phyloP scores from a whole-genome alignment of 768 basidiomycete genomes.

The Paxillus rubicundulus region DNA sequence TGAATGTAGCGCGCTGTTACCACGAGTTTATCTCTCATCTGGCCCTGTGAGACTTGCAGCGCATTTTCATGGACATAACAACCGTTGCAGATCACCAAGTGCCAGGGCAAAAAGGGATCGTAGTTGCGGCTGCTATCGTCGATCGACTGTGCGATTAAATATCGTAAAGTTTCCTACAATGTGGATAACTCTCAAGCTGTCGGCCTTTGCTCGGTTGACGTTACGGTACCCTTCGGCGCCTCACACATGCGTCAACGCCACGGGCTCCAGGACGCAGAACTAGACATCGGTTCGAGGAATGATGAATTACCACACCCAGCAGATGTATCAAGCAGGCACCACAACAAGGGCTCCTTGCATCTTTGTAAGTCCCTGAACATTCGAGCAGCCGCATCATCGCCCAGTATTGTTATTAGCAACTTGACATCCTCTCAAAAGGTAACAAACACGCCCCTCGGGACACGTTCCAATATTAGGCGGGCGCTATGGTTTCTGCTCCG shows the following conservation, averaged over 20 bases:
- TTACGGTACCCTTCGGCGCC: not conserved
- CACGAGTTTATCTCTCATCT: conserved; percentile 31
- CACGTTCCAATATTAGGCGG: not conserved
- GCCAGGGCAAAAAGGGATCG: not conserved
- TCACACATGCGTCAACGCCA: conserved; percentile 7
- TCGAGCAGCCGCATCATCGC: conserved; percentile 3
- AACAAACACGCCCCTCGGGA: not conserved
- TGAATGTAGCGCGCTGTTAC: conserved; percentile 22
- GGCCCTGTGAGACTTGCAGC: conserved; percentile 14
- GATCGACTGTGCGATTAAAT: conserved; percentile 28
- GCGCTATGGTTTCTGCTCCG: not conserved
- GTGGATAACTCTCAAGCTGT: conserved; percentile 5
- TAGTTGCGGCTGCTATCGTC: conserved; percentile 9
- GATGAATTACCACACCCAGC: not conserved
- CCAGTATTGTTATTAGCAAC: conserved; percentile 12
- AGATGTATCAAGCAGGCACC: conserved; percentile 13
- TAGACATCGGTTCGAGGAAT: not conserved
- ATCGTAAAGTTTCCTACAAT: conserved; percentile 14
- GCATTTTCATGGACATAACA: conserved; percentile 4
- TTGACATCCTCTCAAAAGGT: conserved; percentile 8
- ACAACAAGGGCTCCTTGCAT: conserved; percentile 8
- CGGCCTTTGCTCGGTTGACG: conserved; percentile 10
- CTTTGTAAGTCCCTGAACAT: conserved; percentile 3
- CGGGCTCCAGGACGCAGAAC: conserved; percentile 5
- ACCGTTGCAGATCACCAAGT: conserved; percentile 4